These are phyloP conservation scores for Lecanoromycetidae sp. DNA, from an alignment of 2,329 filamentous ascomycete species.

Conservation along the genomic window DNA sequence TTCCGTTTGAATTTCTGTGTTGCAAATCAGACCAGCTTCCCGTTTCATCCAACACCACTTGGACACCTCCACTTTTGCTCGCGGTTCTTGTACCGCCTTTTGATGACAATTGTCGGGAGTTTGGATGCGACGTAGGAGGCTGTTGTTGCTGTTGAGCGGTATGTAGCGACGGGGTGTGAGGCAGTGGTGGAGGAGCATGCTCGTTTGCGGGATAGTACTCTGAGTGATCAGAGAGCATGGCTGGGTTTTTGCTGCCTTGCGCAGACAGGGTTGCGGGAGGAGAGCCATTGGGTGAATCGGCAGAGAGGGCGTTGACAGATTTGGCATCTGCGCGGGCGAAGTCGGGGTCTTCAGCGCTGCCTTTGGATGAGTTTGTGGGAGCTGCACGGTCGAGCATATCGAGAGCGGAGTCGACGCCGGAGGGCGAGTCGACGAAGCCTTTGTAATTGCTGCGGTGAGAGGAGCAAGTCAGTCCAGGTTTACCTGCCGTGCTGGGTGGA, in stretches of 20 bases:
- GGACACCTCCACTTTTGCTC: slow-evolving; percentile 70
- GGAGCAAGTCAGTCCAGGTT: slow-evolving; percentile 16
- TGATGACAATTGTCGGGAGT: slow-evolving; percentile 17
- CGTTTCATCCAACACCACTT: slow-evolving; percentile 79
- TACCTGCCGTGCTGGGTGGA: no score
- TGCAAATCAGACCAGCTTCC: slow-evolving; percentile 86
- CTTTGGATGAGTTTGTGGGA: slow-evolving; percentile 12
- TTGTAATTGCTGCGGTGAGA: slow-evolving; percentile 10
- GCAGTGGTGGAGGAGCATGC: slow-evolving; percentile 18
- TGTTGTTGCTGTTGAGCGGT: slow-evolving; percentile 6
- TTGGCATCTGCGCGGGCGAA: slow-evolving; percentile 5
- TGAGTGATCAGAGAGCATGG: slow-evolving; percentile 23
- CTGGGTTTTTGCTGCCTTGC: not conserved
- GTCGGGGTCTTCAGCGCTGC: slow-evolving; percentile 15
- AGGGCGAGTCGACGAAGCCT: slow-evolving; percentile 17
- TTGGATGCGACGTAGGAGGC: slow-evolving; percentile 18
- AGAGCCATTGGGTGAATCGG: slow-evolving; percentile 10
- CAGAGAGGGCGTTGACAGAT: slow-evolving; percentile 9
- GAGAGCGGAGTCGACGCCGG: slow-evolving; percentile 5
- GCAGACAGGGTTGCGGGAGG: slow-evolving; percentile 10
- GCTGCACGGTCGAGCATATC: slow-evolving; percentile 13
- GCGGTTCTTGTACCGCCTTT: slow-evolving; percentile 54
- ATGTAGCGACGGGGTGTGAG: slow-evolving; percentile 10
- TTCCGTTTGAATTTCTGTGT: slow-evolving; percentile 27
- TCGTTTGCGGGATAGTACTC: slow-evolving; percentile 16